Evolutionary conservation across 768 basidiomycete genomes (phyloP).

Genomic region (Suillus subluteus): DNA sequence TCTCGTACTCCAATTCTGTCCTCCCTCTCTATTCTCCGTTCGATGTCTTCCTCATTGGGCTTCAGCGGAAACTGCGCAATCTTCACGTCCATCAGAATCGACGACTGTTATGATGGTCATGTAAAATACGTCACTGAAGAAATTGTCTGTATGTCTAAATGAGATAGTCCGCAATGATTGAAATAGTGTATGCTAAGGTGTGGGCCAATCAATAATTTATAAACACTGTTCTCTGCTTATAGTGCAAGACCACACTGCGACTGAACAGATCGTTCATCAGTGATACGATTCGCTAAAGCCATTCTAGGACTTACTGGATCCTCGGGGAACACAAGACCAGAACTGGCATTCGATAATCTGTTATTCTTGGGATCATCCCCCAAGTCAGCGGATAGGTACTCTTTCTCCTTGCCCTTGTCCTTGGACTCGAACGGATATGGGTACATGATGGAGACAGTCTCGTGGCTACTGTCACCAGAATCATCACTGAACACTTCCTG

Average conservation of each 20-base stretch:
- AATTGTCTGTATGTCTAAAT: not conserved
- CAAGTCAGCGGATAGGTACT: not conserved
- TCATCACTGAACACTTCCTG: not conserved
- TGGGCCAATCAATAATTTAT: not conserved
- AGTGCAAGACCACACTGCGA: conserved; percentile 17
- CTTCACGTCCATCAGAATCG: not conserved
- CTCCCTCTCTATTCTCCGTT: no score
- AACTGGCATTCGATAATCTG: conserved; percentile 15
- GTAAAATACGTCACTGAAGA: not conserved
- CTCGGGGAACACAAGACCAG: conserved; percentile 9
- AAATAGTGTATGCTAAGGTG: not conserved
- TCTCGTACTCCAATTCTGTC: no score
- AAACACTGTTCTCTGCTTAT: not conserved
- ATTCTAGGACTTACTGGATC: conserved; percentile 8
- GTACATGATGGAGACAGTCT: not conserved
- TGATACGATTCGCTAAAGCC: not conserved
- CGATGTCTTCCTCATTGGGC: no score
- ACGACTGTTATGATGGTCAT: not conserved
- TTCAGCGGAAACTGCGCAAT: not conserved
- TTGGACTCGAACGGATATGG: conserved; percentile 1
- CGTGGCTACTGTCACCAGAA: conserved; percentile 7
- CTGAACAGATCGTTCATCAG: conserved; percentile 2
- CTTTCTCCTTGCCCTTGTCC: not conserved
- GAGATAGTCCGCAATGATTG: not conserved
- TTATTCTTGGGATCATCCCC: not conserved